Evolutionary conservation across 2,329 filamentous ascomycete genomes (phyloP), one percentile per base, ranked within the genome.

Genomic region (Teratosphaeria nubilosa): DNA sequence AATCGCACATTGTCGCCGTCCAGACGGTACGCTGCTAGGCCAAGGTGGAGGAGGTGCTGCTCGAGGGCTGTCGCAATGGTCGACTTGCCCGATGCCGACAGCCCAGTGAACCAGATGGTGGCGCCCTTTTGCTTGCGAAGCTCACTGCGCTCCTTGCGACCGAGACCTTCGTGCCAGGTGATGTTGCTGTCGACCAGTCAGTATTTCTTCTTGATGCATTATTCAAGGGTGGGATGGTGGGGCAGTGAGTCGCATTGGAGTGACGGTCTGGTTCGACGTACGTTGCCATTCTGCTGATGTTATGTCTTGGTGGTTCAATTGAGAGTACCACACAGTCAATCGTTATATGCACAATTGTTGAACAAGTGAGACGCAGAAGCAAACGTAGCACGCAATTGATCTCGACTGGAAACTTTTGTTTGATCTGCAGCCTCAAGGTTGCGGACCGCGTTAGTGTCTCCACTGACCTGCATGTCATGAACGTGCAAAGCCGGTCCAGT

Each of bases 1-100:
- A 97, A 96, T 61, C 94, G 92, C 65, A 99, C 87, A 77, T 99
- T 99, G 82, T 99, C 94, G 70, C 92, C 94, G 76, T 99, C 94
- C 31, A 99, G 86, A 56, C 94, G 86, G 82, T 99, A 99, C 60
- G 91, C 88, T 58, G 86, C 79, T 55, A 94, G 79, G 51, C 86
- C 87, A 11, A 90, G 82, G 74, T 95, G 91, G 58, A 99, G 84
- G 34, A 99, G 86, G 75, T 96, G 91, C 79, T 96, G 92, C 80
- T 99, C 94, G 48, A 99, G 88, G 16, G 94, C 94, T 2, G 90
- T 95, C 57, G 94, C 94, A 62, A 99, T 90, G 59, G 94, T 99
- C 56, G 92, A 96, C 78, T 99, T 99, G 72, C 94, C 94, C 0
- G 90, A 96, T 55, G 92, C 94, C 41, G 90, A 95, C 64, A 99